Evolutionary conservation across 371 early-diverging fungal species (phyloP), one percentile per base, ranked within the genome.

Genomic region (Mortierella sp.): DNA sequence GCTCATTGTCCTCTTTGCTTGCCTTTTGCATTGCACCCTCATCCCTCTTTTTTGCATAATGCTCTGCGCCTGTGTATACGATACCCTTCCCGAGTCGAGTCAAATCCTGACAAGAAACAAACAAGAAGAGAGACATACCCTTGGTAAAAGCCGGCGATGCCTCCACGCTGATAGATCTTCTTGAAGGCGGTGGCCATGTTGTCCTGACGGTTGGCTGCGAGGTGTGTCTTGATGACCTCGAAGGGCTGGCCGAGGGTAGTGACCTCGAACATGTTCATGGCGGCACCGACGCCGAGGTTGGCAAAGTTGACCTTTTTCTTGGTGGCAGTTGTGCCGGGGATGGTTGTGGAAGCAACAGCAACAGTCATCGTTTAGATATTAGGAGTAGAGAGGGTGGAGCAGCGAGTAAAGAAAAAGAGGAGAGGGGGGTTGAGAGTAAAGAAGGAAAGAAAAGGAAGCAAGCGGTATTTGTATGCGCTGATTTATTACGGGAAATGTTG

Each of bases 191-290:
- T 87, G 50, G 86, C 76, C 53, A 97, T 88, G 48, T 90, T 90
- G 83, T 95, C 95, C 50, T 92, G 94, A 51, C 97, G 94, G 90
- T 96, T 94, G 59, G 96, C 96, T 59, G 96, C 96, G 88, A 96
- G 90, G 80, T 96, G 96, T 11, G 97, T 97, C 87, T 97, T 97
- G 75, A 96, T 86, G 44, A 97, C 97, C 88, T 97, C 97, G 83
- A 97, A 97, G 69, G 97, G 97, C 87, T 97, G 97, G 46, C 97
- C 97, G 34, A 96, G 91, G 2, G 96, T 96, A 21, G 96, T 94
- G 50, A 96, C 95, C 87, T 97, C 97, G 81, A 97, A 96, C 85
- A 95, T 88, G 88, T 95, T 95, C 81, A 96, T 81, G 55, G 80
- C 88, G 31, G 83, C 85, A 79, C 81, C 79, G 59, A 85, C 86